These are phyloP conservation scores for Candida boleticola DNA, from an alignment of 805 yeast genomes.

Conservation along the genomic window DNA sequence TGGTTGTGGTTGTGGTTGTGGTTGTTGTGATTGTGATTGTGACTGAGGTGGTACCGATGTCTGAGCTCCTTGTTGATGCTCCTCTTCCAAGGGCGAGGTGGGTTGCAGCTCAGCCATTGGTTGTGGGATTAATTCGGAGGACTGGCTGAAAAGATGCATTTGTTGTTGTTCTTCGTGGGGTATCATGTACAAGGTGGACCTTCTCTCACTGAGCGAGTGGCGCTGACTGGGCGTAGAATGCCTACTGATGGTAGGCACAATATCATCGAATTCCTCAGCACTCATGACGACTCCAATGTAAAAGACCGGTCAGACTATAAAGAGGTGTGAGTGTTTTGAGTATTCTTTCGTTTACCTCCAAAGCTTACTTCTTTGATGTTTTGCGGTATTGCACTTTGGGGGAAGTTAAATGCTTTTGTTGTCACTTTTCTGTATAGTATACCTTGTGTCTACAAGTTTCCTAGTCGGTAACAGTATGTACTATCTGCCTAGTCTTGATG, in stretches of 20 bases:
- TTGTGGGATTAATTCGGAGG: background rate
- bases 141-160: slow-evolving; percentile 3
- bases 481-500: too few species aligned
- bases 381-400: too few species aligned
- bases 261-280: slow-evolving; percentile 6
- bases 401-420: too few species aligned
- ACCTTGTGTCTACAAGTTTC: too few species aligned
- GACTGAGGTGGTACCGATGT: background rate
- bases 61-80: background rate
- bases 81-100: background rate
- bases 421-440: too few species aligned
- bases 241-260: slow-evolving; percentile 2
- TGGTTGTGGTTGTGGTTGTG: background rate
- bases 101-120: background rate
- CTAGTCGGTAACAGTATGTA: too few species aligned
- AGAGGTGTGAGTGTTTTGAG: too few species aligned
- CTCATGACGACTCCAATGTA: slow-evolving; percentile 1
- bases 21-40: background rate
- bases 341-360: too few species aligned
- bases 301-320: too few species aligned
- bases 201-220: background rate
- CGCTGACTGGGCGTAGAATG: background rate
- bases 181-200: slow-evolving; percentile 2
- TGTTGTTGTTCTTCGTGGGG: slow-evolving; percentile 1
- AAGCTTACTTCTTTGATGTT: too few species aligned